Evolutionary conservation across 495 filamentous ascomycete genomes (phyloP).

Genomic region (Aspergillus mulundensis): DNA sequence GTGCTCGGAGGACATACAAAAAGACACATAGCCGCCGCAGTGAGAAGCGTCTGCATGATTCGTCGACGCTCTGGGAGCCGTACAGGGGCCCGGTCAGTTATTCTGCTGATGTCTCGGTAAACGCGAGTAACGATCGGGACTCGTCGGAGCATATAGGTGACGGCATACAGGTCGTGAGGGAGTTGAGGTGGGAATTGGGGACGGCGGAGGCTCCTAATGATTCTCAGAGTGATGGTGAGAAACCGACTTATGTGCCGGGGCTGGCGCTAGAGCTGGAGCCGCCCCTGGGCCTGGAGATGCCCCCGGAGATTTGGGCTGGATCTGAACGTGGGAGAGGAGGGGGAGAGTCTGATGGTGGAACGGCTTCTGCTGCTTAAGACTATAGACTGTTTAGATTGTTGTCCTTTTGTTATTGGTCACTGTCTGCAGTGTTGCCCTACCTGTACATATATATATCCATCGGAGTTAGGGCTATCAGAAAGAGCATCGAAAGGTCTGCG

Average conservation of each 20-base stretch:
- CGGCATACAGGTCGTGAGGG: conserved; percentile 32
- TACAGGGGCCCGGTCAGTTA: conserved; percentile 19
- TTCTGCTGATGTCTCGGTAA: conserved; percentile 24
- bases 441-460: too few relatives aligned
- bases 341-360: too few relatives aligned
- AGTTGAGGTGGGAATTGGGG: conserved; percentile 22
- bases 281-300: not conserved
- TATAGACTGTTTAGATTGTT: too few relatives aligned
- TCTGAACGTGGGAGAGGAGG: too few relatives aligned
- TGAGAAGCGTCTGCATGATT: conserved; percentile 13
- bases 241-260: not conserved
- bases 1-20: conserved; percentile 15
- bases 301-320: too few relatives aligned
- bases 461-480: too few relatives aligned
- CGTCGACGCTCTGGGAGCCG: conserved; percentile 8
- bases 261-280: not conserved
- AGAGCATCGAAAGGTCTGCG: too few relatives aligned
- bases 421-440: too few relatives aligned
- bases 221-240: not conserved
- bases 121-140: not conserved
- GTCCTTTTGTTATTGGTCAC: too few relatives aligned
- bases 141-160: conserved; percentile 6
- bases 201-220: not conserved
- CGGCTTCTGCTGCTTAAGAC: too few relatives aligned
- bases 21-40: not conserved